These are phyloP conservation scores for Neofusicoccum ribis DNA, from an alignment of 2,329 filamentous ascomycete species.

Conservation along the genomic window DNA sequence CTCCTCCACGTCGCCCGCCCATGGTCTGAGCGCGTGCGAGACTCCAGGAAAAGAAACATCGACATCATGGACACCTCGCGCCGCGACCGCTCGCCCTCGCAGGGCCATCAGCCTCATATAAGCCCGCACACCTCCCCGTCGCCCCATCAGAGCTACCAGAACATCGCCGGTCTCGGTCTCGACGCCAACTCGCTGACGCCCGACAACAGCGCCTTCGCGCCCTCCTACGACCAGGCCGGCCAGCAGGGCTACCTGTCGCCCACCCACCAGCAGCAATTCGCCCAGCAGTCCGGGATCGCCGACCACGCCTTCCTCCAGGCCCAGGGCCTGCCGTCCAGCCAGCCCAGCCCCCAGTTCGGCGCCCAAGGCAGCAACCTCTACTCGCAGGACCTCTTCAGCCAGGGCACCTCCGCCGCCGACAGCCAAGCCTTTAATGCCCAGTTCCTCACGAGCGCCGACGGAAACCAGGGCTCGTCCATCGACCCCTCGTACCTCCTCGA, in stretches of 20 bases:
- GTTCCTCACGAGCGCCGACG: slow-evolving; percentile 60
- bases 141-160: slow-evolving; percentile 56
- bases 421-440: slow-evolving; percentile 31
- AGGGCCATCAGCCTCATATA: slow-evolving; percentile 62
- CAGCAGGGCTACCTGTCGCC: slow-evolving; percentile 42
- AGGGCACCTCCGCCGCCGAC: slow-evolving; percentile 25
- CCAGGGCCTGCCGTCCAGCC: slow-evolving; percentile 54
- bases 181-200: slow-evolving; percentile 46
- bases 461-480: slow-evolving; percentile 57
- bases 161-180: slow-evolving; percentile 61
- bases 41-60: slow-evolving; percentile 34
- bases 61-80: slow-evolving; percentile 56
- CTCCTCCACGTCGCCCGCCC: slow-evolving; percentile 22
- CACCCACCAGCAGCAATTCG: slow-evolving; percentile 47
- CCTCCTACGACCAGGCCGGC: slow-evolving; percentile 38
- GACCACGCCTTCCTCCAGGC: slow-evolving; percentile 46
- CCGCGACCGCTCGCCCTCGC: slow-evolving; percentile 64
- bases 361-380: slow-evolving; percentile 38
- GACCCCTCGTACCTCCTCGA: slow-evolving; percentile 61
- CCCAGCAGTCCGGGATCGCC: slow-evolving; percentile 40
- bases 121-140: slow-evolving; percentile 67
- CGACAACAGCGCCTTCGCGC: slow-evolving; percentile 26
- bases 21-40: slow-evolving; percentile 29
- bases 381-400: slow-evolving; percentile 37
- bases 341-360: slow-evolving; percentile 44